Conservation (phyloP, 2,329 filamentous ascomycete species). For the Aspergillus neoniger region DNA sequence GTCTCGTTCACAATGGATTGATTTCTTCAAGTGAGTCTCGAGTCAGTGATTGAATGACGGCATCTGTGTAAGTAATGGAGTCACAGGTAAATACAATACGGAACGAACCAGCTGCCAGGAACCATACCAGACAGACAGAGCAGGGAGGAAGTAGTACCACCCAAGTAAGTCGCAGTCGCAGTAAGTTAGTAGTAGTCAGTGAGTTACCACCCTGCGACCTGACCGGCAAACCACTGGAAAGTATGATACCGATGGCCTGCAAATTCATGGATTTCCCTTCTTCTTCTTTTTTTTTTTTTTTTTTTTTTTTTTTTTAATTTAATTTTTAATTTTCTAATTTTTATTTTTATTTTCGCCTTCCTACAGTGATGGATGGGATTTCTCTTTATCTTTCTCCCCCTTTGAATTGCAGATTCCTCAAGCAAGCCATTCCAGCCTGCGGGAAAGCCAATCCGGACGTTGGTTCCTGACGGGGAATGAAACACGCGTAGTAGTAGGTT, state of each 20-base stretch:
- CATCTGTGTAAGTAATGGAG: neutral
- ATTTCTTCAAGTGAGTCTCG: too few species aligned
- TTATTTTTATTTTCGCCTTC: conserved; percentile 5
- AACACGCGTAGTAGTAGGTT: too few species aligned
- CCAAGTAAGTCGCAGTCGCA: too few species aligned
- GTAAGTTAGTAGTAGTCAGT: too few species aligned
- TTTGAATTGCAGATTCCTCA: conserved; percentile 7
- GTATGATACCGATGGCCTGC: neutral
- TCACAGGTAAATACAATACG: conserved; percentile 7
- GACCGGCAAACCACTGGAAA: neutral
- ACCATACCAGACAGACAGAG: neutral
- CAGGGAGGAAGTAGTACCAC: neutral
- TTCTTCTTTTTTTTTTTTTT: conserved; percentile 2
- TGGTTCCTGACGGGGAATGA: too few species aligned
- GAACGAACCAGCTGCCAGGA: conserved; percentile 2
- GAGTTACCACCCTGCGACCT: too few species aligned
- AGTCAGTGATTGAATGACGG: too few species aligned
- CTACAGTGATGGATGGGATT: neutral
- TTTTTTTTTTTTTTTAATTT: neutral
- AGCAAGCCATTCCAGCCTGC: neutral
- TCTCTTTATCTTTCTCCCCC: neutral
- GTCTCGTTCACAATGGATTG: too few species aligned
- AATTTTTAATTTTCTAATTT: neutral
- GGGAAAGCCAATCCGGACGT: neutral
- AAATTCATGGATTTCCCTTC: neutral